These are phyloP conservation scores for Thymus quinquecostatus DNA, from an alignment of 257 asterid species.

Conservation along the genomic window DNA sequence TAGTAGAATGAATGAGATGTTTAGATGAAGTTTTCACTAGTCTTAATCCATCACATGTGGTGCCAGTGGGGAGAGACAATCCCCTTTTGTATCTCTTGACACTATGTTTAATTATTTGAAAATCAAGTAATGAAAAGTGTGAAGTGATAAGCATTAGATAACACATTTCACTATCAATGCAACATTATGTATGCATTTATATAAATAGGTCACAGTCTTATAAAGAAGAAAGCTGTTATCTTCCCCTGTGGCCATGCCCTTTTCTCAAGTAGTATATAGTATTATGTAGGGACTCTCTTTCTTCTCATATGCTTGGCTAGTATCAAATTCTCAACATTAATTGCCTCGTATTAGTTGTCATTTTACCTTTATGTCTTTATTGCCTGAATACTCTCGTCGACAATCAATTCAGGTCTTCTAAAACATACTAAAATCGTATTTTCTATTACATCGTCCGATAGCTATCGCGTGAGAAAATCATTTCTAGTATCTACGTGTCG, in stretches of 20 bases:
- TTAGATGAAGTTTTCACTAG: neutral
- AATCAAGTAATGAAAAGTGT: neutral
- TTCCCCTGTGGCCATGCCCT: conserved; percentile 19
- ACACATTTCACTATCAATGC: neutral
- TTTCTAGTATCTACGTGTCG: too few relatives aligned
- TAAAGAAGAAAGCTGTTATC: neutral
- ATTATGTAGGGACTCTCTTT: conserved; percentile 9
- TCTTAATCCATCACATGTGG: neutral
- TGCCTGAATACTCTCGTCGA: too few relatives aligned
- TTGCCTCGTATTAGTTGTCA: too few relatives aligned
- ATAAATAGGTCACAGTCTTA: conserved; percentile 1
- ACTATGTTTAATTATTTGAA: neutral
- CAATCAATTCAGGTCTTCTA: too few relatives aligned
- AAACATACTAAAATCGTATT: too few relatives aligned
- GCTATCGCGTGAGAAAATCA: too few relatives aligned
- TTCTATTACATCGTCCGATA: too few relatives aligned
- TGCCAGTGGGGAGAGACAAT: neutral
- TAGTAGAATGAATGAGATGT: neutral
- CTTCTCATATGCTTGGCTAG: neutral
- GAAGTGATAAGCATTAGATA: conserved; percentile 2
- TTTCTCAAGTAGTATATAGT: conserved; percentile 19
- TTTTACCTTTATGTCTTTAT: too few relatives aligned
- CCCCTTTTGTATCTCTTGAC: neutral
- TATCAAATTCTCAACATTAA: too few relatives aligned
- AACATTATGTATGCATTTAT: neutral